Percentiles rank a stretch among this genome's conserved stretches.
Evolutionary conservation across 495 filamentous ascomycete species (phyloP).

Genomic region (Hypomontagnella monticulosa): DNA sequence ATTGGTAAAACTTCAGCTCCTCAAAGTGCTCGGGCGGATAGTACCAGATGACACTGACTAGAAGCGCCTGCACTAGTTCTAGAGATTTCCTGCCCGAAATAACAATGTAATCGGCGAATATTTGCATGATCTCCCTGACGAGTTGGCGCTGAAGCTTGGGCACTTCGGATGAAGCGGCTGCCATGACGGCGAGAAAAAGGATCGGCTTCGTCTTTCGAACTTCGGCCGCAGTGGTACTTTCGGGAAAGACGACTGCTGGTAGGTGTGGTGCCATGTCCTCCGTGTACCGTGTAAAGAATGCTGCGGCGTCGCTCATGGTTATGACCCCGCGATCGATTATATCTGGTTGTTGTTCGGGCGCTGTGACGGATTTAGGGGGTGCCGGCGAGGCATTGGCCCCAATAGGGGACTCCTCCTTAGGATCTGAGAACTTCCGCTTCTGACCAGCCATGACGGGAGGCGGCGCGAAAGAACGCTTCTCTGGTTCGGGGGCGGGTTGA

Average conservation of each 20-base stretch:
- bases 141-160: conserved; percentile 68
- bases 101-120: conserved; percentile 78
- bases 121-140: conserved; percentile 73
- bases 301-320: conserved; percentile 66
- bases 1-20: conserved; percentile 90
- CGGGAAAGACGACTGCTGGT: conserved; percentile 80
- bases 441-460: conserved; percentile 53
- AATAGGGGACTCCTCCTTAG: conserved; percentile 30
- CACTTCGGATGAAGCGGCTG: conserved; percentile 69
- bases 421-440: conserved; percentile 58
- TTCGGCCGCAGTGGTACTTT: conserved; percentile 70
- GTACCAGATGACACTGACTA: conserved; percentile 81
- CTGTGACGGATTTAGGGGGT: conserved; percentile 2
- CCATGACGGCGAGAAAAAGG: conserved; percentile 83
- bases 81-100: conserved; percentile 82
- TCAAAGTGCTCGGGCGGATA: conserved; percentile 83
- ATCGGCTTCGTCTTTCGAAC: conserved; percentile 77
- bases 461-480: conserved; percentile 41
- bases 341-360: conserved; percentile 60
- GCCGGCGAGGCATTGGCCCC: conserved; percentile 20
- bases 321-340: conserved; percentile 77
- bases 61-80: conserved; percentile 84
- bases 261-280: conserved; percentile 75
- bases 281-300: conserved; percentile 75
- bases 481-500: conserved; percentile 33